A percentile compares a stretch with the other conserved stretches of the same genome.
Evolutionary conservation across 768 basidiomycete species (phyloP).

Genomic region (Rubroboletus pulcherrimus): DNA sequence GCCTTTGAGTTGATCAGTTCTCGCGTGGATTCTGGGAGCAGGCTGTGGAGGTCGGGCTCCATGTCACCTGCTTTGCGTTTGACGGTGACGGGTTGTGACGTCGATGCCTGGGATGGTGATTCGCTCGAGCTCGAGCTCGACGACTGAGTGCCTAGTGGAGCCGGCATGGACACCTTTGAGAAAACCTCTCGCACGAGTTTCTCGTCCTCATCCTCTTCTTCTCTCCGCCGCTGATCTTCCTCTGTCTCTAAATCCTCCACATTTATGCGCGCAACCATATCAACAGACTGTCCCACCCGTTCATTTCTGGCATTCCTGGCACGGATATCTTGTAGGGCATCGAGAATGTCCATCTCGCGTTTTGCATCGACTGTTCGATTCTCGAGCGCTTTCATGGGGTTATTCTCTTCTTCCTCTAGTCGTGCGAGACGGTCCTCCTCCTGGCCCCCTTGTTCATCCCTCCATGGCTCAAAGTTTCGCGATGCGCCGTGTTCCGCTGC

Average conservation of each 20-base stretch:
- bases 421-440: constrained; percentile 83
- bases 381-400: constrained; percentile 96
- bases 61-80: constrained; percentile 83
- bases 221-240: constrained; percentile 65
- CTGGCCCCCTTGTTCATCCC: constrained; percentile 72
- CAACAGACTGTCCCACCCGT: constrained; percentile 70
- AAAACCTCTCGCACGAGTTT: constrained; percentile 84
- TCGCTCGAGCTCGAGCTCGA: constrained; percentile 25
- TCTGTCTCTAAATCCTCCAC: constrained; percentile 72
- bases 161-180: constrained; percentile 57
- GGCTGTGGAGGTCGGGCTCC: constrained; percentile 66
- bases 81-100: constrained; percentile 52
- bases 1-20: constrained; percentile 54
- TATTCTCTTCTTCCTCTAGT: constrained; percentile 89
- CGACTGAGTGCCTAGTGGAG: constrained; percentile 13
- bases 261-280: constrained; percentile 59
- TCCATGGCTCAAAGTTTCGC: constrained; percentile 97
- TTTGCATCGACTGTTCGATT: constrained; percentile 89
- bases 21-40: constrained; percentile 64
- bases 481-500: constrained; percentile 93
- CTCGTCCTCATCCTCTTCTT: constrained; percentile 90
- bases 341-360: constrained; percentile 97
- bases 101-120: constrained; percentile 16
- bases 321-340: constrained; percentile 90
- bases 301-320: constrained; percentile 87